These are phyloP conservation scores for Sporodiniella umbellata DNA, from an alignment of 371 early-diverging fungal genomes.

Conservation along the genomic window DNA sequence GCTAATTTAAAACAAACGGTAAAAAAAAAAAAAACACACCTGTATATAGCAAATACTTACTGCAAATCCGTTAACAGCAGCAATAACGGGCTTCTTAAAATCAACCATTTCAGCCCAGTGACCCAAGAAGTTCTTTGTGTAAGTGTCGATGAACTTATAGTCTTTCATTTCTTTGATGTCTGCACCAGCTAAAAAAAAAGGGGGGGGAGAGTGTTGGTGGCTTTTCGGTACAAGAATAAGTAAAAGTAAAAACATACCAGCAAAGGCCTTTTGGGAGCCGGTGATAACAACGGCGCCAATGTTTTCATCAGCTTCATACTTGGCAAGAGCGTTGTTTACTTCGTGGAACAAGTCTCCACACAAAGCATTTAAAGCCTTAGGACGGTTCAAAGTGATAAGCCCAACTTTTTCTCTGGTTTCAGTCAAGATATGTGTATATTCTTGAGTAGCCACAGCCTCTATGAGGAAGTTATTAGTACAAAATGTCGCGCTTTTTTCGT, in stretches of 20 bases:
- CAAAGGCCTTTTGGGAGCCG: constrained; percentile 95
- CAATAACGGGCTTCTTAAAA: constrained; percentile 94
- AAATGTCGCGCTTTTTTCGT: constrained; percentile 4
- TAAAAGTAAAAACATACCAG: no score
- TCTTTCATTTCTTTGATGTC: constrained; percentile 98
- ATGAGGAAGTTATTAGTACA: neutral
- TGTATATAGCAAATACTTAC: constrained; percentile 45
- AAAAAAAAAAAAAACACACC: constrained; percentile 1
- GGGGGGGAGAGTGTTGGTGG: neutral
- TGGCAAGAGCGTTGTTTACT: constrained; percentile 83
- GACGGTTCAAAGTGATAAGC: constrained; percentile 88
- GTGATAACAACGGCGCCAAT: constrained; percentile 95
- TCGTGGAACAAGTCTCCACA: constrained; percentile 89
- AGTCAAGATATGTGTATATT: constrained; percentile 68
- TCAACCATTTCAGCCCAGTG: constrained; percentile 91
- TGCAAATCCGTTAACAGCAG: constrained; percentile 97
- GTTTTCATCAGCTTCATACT: constrained; percentile 71
- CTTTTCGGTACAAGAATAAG: no score
- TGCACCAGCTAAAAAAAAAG: constrained; percentile 78
- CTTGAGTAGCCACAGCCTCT: constrained; percentile 34
- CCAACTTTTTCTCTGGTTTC: constrained; percentile 86
- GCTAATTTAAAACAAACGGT: constrained; percentile 40
- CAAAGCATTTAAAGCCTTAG: constrained; percentile 97
- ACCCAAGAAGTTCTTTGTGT: constrained; percentile 87
- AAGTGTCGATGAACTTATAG: constrained; percentile 80